phyloP scores from a whole-genome alignment of 805 yeast species.

The Kluyveromyces dobzhanskii region DNA sequence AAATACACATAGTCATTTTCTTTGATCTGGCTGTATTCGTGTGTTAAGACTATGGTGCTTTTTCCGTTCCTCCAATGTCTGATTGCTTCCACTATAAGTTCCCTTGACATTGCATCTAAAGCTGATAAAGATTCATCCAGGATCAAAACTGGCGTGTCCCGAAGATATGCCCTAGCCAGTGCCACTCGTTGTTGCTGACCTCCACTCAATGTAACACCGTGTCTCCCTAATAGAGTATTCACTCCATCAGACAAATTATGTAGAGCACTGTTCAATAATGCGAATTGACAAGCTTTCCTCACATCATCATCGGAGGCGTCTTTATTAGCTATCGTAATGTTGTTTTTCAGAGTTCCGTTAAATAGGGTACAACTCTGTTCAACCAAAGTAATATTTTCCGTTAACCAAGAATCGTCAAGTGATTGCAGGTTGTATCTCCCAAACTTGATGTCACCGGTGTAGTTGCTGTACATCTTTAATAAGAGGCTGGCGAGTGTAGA shows the following conservation, averaged over 20 bases:
- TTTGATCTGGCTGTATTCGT: constrained; percentile 54
- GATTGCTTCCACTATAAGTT: constrained; percentile 40
- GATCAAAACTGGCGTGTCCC: constrained; percentile 67
- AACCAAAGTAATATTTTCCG: constrained; percentile 58
- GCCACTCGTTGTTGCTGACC: constrained; percentile 86
- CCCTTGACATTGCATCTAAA: constrained; percentile 48
- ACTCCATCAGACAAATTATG: constrained; percentile 44
- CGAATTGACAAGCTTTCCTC: constrained; percentile 39
- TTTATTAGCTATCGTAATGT: constrained; percentile 46
- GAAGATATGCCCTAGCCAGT: constrained; percentile 70
- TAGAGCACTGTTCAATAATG: constrained; percentile 45
- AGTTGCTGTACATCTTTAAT: constrained; percentile 45
- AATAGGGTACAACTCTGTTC: constrained; percentile 67
- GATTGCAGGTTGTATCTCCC: constrained; percentile 42
- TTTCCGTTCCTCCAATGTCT: constrained; percentile 53
- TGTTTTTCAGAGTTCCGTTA: constrained; percentile 51
- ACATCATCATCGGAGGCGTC: constrained; percentile 20
- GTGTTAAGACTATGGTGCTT: constrained; percentile 79
- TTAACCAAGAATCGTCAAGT: constrained; percentile 44
- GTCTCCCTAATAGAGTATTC: constrained; percentile 41
- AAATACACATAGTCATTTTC: constrained; percentile 49
- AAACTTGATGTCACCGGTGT: constrained; percentile 48
- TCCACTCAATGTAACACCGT: constrained; percentile 59
- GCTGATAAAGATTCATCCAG: constrained; percentile 87
- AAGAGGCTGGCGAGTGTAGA: constrained; percentile 68